Base-by-base conservation (phyloP, 2,329 filamentous ascomycete genomes). In the Hymenoscyphus fructigenus region DNA sequence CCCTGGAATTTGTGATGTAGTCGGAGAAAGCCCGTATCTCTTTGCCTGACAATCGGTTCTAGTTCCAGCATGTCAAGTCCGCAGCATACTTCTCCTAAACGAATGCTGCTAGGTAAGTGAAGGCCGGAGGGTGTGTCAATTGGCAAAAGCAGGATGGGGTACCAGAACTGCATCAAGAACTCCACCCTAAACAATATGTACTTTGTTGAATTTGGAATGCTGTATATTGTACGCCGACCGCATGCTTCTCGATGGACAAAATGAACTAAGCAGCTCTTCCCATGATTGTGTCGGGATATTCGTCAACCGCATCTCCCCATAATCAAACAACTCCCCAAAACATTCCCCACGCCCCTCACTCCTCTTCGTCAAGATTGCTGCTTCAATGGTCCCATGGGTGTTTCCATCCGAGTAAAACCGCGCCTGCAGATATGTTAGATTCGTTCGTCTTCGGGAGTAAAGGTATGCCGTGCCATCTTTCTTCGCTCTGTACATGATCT, bases 401-500 rank as follows among this genome's bases (percentile, higher is more conserved):
- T 83, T 93, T 97, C 90, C 88, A 92, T 78, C 95, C 95, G 74
- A 99, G 78, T 69, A 98, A 82, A 62, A 88, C 94, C 28, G 94
- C 85, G 63, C 86, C 86, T 88, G 67, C 58, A 26, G 3, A 20
- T 7, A 36, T 23, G 65, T 74, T 70, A 74, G 71, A 57, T 59
- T 15, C 23, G 28, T 20, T 60, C 23, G 5, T 28, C 15, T 28
- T 26, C 36, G 50, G 56, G 10, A 5, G 26, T 12, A 50, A 50
- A 12, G n/a, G 10, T 20, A 59, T 38, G 29, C 17, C 17, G 47
- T 81, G 88, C 93, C 93, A 75, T 99, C 95, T 83, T 97, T 91
- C 87, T 94, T 96, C 74, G 93, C 92, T 75, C 95, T 88, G 83
- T 97, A 98, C 88, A 97, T 93, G 76, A 97, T 81, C 93, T 97